Conservation (phyloP, 257 asterid species). For the Apocynum venetum region DNA sequence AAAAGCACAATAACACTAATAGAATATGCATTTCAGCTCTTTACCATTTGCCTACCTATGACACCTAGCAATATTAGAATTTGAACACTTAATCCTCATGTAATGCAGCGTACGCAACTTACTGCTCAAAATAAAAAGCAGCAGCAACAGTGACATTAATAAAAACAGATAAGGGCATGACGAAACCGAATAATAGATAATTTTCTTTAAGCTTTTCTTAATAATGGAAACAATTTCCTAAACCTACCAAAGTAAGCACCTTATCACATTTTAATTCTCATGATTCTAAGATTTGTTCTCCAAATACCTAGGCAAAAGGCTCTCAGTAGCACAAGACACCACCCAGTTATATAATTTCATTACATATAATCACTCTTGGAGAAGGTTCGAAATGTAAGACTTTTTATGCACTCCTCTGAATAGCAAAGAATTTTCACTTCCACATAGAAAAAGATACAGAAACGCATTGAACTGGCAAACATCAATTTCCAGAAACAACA, state of each 20-base stretch:
- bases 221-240: background rate
- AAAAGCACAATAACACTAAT: too few species aligned
- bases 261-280: background rate
- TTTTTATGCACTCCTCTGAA: background rate
- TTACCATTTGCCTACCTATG: background rate
- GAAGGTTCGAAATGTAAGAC: background rate
- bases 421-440: background rate
- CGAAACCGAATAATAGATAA: background rate
- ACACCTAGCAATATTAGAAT: background rate
- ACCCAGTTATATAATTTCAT: background rate
- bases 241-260: background rate
- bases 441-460: background rate
- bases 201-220: background rate
- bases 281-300: background rate
- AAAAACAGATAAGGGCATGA: background rate
- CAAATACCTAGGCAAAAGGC: background rate
- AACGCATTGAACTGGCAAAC: background rate
- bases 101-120: background rate
- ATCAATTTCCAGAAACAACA: background rate
- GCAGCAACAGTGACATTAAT: background rate
- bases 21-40: background rate
- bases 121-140: background rate
- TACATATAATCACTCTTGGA: background rate
- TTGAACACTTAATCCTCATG: background rate
- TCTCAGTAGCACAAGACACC: background rate